phyloP scores from a whole-genome alignment of 2,329 filamentous ascomycete species.

The Hirsutella thompsonii region DNA sequence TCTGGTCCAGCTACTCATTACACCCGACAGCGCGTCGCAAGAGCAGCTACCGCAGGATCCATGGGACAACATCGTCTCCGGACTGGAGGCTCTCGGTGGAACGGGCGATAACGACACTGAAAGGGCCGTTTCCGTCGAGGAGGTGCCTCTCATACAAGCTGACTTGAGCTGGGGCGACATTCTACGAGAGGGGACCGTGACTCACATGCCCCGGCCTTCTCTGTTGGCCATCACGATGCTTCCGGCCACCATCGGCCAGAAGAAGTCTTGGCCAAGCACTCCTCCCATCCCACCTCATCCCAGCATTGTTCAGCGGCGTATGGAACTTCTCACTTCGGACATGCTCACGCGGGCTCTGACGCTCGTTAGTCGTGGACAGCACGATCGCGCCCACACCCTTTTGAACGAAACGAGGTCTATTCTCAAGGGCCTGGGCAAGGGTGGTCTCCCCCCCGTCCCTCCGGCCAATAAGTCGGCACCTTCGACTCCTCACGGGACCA shows the following conservation, averaged over 20 bases:
- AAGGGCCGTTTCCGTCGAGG: constrained; percentile 74
- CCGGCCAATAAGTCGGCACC: constrained; percentile 32
- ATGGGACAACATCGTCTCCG: constrained; percentile 95
- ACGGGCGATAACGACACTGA: constrained; percentile 77
- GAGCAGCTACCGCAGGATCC: constrained; percentile 85
- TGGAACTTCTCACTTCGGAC: constrained; percentile 95
- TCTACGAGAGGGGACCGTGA: constrained; percentile 71
- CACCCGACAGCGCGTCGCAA: constrained; percentile 69
- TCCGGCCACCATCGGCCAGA: constrained; percentile 50
- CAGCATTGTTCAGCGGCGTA: constrained; percentile 86
- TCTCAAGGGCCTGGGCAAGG: constrained; percentile 89
- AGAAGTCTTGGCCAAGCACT: constrained; percentile 50
- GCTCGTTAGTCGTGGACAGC: constrained; percentile 79
- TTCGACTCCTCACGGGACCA: constrained; percentile 33
- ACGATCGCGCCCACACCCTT: constrained; percentile 86
- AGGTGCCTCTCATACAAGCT: constrained; percentile 88
- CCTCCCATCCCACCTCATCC: constrained; percentile 92
- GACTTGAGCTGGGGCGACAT: constrained; percentile 92
- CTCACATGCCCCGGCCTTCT: constrained; percentile 79
- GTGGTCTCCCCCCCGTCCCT: constrained; percentile 80
- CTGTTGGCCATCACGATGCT: constrained; percentile 93
- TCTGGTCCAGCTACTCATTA: constrained; percentile 83
- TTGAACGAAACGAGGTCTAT: constrained; percentile 90
- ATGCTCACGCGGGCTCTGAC: constrained; percentile 92
- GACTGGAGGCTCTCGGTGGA: constrained; percentile 83